These are phyloP conservation scores for Prinsepia uniflora DNA, from an alignment of 306 rosid genomes.

Conservation along the genomic window DNA sequence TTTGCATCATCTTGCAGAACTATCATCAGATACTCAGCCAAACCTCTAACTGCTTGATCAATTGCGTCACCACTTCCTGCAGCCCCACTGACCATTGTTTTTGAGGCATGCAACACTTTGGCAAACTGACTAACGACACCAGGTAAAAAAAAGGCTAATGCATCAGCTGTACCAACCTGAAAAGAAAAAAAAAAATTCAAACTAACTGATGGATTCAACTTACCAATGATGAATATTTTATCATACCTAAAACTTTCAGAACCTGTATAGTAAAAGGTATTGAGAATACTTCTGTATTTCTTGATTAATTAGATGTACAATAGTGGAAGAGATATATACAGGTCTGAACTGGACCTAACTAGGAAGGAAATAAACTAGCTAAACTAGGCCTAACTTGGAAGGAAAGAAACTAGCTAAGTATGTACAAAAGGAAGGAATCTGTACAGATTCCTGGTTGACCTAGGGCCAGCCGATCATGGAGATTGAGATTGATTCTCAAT, in stretches of 20 bases:
- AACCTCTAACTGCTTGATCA: slow-evolving; percentile 77
- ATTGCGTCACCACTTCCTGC: slow-evolving; percentile 74
- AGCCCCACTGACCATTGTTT: slow-evolving; percentile 81
- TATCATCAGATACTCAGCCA: slow-evolving; percentile 84
- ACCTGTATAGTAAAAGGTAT: too few species aligned
- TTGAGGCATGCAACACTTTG: slow-evolving; percentile 72
- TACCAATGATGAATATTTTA: background rate
- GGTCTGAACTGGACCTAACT: too few species aligned
- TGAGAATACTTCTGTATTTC: too few species aligned
- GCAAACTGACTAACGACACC: slow-evolving; percentile 84
- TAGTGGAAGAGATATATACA: too few species aligned
- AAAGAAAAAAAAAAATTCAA: background rate
- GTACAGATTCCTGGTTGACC: too few species aligned
- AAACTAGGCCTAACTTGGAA: too few species aligned
- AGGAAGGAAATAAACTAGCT: too few species aligned
- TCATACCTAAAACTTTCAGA: background rate
- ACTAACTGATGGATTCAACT: background rate
- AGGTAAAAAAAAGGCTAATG: slow-evolving; percentile 91
- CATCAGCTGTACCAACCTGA: slow-evolving; percentile 87
- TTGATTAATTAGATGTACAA: too few species aligned
- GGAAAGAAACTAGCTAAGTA: too few species aligned
- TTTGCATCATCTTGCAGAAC: slow-evolving; percentile 76
- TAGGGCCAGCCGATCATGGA: too few species aligned
- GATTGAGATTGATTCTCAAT: too few species aligned
- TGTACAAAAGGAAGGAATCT: too few species aligned